Evolutionary conservation across 1,284 basidiomycete species (phyloP).

Genomic region (Apiotrichum sp.): DNA sequence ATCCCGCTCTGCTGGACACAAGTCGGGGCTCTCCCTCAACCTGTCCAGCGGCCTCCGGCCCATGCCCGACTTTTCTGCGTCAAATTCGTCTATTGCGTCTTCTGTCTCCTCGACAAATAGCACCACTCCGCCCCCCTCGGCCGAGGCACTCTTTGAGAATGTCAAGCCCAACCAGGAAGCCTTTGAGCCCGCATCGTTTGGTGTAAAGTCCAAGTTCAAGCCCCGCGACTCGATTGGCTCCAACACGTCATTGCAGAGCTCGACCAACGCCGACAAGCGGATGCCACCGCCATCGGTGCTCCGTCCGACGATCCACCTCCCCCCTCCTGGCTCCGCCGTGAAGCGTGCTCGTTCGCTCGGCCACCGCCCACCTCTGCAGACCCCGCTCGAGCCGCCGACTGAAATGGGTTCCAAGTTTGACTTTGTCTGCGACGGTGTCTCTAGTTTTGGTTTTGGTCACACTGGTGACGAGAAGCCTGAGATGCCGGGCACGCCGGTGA

Average conservation of each 20-base stretch:
- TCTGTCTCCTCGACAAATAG: constrained; percentile 26
- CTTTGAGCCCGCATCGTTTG: constrained; percentile 34
- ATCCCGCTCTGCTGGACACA: constrained; percentile 44
- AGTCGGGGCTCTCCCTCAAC: constrained; percentile 42
- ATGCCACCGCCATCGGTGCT: constrained; percentile 19
- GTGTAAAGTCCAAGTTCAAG: constrained; percentile 45
- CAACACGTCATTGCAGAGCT: constrained; percentile 22
- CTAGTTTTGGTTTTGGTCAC: constrained; percentile 15
- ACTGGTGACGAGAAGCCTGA: constrained; percentile 30
- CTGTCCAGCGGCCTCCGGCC: constrained; percentile 20
- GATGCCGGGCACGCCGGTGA: constrained; percentile 49
- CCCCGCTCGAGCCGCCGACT: constrained; percentile 24
- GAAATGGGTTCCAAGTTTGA: constrained; percentile 31
- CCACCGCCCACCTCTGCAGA: constrained; percentile 7
- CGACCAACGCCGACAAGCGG: constrained; percentile 11
- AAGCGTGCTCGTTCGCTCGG: constrained; percentile 17
- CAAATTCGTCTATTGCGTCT: constrained; percentile 41
- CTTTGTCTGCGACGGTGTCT: constrained; percentile 39
- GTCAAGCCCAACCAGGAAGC: constrained; percentile 47
- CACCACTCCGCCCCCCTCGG: constrained; percentile 32
- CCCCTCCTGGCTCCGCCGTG: constrained; percentile 1
- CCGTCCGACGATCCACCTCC: constrained; percentile 7
- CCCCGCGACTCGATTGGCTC: constrained; percentile 41
- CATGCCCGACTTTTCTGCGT: constrained; percentile 32
- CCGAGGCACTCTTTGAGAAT: constrained; percentile 44